phyloP scores from a whole-genome alignment of 2,329 filamentous ascomycete genomes.

The Trematosphaeria pertusa region DNA sequence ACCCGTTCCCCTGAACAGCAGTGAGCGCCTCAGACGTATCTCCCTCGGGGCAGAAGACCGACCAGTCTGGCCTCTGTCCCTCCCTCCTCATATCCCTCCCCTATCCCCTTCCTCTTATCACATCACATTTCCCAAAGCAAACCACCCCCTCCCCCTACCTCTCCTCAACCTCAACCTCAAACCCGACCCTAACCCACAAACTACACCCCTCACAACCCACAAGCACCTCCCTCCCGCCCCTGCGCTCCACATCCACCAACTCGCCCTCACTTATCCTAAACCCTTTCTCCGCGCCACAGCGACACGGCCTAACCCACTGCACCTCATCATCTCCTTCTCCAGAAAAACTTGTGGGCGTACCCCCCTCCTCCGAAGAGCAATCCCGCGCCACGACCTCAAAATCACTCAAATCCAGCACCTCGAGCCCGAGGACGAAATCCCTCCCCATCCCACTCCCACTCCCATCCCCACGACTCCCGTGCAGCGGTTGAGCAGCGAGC shows the following conservation, averaged over 20 bases:
- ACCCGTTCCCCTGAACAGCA: no score
- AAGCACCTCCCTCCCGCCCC: conserved; percentile 64
- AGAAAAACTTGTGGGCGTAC: conserved; percentile 30
- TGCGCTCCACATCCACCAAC: conserved; percentile 57
- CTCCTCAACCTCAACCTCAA: conserved; percentile 63
- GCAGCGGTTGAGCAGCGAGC: conserved; percentile 14
- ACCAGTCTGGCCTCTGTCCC: no score
- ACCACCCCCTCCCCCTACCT: no score
- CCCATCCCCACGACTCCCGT: no score
- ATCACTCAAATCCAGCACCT: conserved; percentile 65
- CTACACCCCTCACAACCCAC: conserved; percentile 69
- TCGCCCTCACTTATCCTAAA: conserved; percentile 64
- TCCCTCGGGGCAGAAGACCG: no score
- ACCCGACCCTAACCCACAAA: conserved; percentile 67
- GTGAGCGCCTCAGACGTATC: no score
- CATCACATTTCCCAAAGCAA: no score
- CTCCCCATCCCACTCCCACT: no score
- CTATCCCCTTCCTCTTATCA: no score
- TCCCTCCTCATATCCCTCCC: no score
- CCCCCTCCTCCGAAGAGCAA: neutral
- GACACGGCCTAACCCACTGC: conserved; percentile 61
- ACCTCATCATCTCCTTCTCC: conserved; percentile 44
- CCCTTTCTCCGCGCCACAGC: conserved; percentile 65
- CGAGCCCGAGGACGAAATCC: conserved; percentile 57
- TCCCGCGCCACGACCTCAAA: conserved; percentile 22